A percentile compares a stretch with the other conserved stretches of the same genome.
Evolutionary conservation across 495 filamentous ascomycete species (phyloP).

Genomic region (Penicillium simplicissimum): DNA sequence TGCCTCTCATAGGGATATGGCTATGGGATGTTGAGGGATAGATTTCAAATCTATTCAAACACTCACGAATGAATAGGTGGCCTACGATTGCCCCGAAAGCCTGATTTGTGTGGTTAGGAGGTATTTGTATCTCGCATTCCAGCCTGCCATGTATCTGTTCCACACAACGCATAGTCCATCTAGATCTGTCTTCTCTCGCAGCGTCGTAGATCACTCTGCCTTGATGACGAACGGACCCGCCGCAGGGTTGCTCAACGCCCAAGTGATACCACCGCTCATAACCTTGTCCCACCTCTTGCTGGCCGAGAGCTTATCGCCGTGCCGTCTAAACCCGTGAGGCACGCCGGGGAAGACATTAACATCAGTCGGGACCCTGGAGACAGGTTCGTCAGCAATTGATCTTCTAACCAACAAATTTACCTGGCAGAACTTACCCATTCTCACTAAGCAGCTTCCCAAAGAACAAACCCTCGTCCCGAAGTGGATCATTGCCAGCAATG

Average conservation of each 20-base stretch:
- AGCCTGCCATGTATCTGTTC: background rate
- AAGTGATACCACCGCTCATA: slow-evolving; percentile 42
- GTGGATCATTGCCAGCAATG: slow-evolving; percentile 47
- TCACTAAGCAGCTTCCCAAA: slow-evolving; percentile 46
- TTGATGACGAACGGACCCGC: slow-evolving; percentile 37
- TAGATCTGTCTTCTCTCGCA: background rate
- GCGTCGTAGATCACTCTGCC: slow-evolving; percentile 18
- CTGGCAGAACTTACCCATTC: slow-evolving; percentile 40
- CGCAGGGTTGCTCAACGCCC: slow-evolving; percentile 37
- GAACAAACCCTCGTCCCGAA: slow-evolving; percentile 49
- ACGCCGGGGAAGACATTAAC: slow-evolving; percentile 46
- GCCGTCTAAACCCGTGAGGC: slow-evolving; percentile 48
- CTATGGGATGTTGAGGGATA: too few species aligned
- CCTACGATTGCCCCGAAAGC: background rate
- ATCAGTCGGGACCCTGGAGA: slow-evolving; percentile 41
- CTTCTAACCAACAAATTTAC: background rate
- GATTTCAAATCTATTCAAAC: too few species aligned
- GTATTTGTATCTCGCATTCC: too few species aligned
- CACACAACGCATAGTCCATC: background rate
- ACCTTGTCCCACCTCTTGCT: slow-evolving; percentile 45
- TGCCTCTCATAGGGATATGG: too few species aligned
- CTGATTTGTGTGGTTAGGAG: too few species aligned
- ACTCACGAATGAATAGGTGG: background rate
- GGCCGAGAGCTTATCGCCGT: slow-evolving; percentile 34
- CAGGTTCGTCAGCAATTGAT: background rate